Base-by-base conservation (phyloP, 768 basidiomycete genomes). In the Lactifluus piperatus region DNA sequence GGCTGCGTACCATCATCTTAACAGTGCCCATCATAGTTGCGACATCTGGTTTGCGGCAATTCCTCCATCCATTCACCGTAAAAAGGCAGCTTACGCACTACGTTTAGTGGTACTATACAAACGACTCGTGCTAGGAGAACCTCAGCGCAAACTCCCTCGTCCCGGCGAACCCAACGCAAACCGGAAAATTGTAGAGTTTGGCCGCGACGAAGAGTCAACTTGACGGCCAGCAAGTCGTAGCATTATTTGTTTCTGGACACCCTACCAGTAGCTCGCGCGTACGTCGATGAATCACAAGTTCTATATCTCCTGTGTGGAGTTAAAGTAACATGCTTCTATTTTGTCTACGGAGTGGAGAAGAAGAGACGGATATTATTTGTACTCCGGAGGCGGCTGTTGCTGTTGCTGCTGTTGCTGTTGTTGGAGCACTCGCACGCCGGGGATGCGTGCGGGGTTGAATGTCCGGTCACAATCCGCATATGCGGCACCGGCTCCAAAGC, bases 381-480 rank as follows among this genome's bases (percentile, higher is more conserved):
- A 52, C 60, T 64, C 53, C 39, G 56, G 43, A 22, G 55, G 54
- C 14, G 48, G 79, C 24, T 66, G 58, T 22, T 24, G 41, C 8
- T 69, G 76, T 7, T 16, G 37, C 16, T 39, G 37, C 34, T 36
- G 34, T 13, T 69, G 76, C 8, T 34, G 34, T 3, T 22, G 37
- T 4, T 69, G 76, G 65, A 92, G 72, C 68, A 93, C 79, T 62
- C 88, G 82, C 46, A 86, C 88, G 60, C 92, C 92, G 20, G 91
- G 85, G 71, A 93, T 81, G 67, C 91, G 81, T 49, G 92, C 86
- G 20, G 91, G 88, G 74, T 93, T 93, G 82, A 94, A 95, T 16
- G 88, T 86, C 51, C 91, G 83, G 75, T 95, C 90, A 73, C 92
- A 94, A 79, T 94, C 92, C 30, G 89, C 85, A 69, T 91, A 94